These are phyloP conservation scores for Boletellus emodensis DNA, from an alignment of 768 basidiomycete genomes.

Conservation along the genomic window DNA sequence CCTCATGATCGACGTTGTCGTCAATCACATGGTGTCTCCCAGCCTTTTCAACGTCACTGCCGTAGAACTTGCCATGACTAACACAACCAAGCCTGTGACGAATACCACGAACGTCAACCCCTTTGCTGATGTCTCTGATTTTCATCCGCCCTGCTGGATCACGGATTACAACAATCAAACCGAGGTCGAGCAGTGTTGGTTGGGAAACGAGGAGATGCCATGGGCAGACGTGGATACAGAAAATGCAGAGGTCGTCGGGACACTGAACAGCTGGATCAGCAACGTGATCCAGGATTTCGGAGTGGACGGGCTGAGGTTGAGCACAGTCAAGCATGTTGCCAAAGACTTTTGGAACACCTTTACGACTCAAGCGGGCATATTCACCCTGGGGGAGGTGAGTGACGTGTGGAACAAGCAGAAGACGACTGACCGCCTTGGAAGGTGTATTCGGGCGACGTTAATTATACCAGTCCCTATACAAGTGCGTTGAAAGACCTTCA, in stretches of 20 bases:
- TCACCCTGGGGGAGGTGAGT: constrained; percentile 49
- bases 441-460: constrained; percentile 41
- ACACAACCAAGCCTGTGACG: constrained; percentile 7
- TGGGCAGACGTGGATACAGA: constrained; percentile 59
- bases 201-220: constrained; percentile 51
- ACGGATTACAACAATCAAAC: constrained; percentile 44
- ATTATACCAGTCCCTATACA: constrained; percentile 40
- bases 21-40: constrained; percentile 54
- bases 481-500: constrained; percentile 24
- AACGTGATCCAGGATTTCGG: constrained; percentile 44
- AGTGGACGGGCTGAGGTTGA: constrained; percentile 55
- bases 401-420: constrained; percentile 27
- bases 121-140: constrained; percentile 35
- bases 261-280: constrained; percentile 46
- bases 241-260: constrained; percentile 38
- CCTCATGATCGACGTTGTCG: constrained; percentile 60
- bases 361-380: constrained; percentile 44
- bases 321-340: constrained; percentile 55
- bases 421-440: constrained; percentile 8
- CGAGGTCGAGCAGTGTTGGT: constrained; percentile 55
- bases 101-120: constrained; percentile 23
- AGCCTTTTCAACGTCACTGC: constrained; percentile 24
- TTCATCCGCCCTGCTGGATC: constrained; percentile 41
- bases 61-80: constrained; percentile 13
- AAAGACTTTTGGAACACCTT: constrained; percentile 55